A percentile compares a stretch with the other conserved stretches of the same genome.
phyloP scores from a whole-genome alignment of 176 grass and related monocot species.

The Oryza nivara region DNA sequence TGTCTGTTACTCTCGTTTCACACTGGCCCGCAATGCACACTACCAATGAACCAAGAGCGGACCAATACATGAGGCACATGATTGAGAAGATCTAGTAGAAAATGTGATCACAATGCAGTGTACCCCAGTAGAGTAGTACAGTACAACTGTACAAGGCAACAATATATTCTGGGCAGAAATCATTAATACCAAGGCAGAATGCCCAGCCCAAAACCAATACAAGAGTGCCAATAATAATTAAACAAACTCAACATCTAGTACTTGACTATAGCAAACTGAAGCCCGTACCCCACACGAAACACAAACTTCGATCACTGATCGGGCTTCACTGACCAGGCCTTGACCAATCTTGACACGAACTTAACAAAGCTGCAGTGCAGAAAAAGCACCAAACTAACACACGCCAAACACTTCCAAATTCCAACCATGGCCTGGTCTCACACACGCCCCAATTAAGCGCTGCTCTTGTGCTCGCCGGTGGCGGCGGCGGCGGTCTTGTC shows the following conservation, averaged over 20 bases:
- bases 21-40: neutral
- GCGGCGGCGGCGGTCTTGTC: constrained; percentile 33
- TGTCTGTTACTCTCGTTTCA: neutral
- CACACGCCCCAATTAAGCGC: constrained; percentile 1
- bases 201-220: constrained; percentile 28
- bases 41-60: neutral
- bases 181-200: constrained; percentile 35
- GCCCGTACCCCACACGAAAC: constrained; percentile 1
- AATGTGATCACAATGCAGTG: neutral
- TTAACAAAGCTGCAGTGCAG: constrained; percentile 26
- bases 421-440: constrained; percentile 6
- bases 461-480: constrained; percentile 50
- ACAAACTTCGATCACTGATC: neutral
- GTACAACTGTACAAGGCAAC: neutral
- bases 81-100: neutral
- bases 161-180: constrained; percentile 2
- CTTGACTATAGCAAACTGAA: constrained; percentile 39
- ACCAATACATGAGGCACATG: neutral
- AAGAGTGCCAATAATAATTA: constrained; percentile 16
- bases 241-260: constrained; percentile 35
- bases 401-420: constrained; percentile 31
- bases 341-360: constrained; percentile 40
- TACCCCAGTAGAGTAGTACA: neutral
- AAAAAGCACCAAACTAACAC: constrained; percentile 25
- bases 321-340: constrained; percentile 41